Evolutionary conservation across 106 monocot genomes (phyloP).

Genomic region (Dioscorea dumetorum): DNA sequence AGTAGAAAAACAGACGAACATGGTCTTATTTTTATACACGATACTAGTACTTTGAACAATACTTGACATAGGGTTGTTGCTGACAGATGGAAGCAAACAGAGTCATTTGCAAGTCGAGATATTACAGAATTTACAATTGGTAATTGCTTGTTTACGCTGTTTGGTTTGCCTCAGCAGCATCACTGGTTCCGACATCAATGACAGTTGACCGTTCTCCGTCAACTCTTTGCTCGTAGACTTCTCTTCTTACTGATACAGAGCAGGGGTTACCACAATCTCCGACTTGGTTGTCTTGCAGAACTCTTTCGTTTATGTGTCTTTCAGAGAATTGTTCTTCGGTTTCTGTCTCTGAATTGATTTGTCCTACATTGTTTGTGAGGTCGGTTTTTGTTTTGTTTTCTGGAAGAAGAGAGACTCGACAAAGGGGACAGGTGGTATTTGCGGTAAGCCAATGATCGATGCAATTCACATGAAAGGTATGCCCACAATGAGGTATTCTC

Average conservation of each 20-base stretch:
- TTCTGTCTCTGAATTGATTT: not conserved
- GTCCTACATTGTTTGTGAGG: not conserved
- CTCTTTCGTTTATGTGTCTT: not conserved
- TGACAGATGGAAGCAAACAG: no score
- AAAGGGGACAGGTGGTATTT: conserved; percentile 84
- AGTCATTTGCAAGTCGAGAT: no score
- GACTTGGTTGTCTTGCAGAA: not conserved
- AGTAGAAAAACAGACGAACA: no score
- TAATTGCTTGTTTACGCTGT: not conserved
- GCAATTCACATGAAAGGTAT: conserved; percentile 87
- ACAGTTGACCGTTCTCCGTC: conserved; percentile 9
- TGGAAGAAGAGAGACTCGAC: conserved; percentile 72
- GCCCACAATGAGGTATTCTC: conserved; percentile 79
- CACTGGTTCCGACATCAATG: not conserved
- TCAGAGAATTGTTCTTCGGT: not conserved
- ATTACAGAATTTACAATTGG: no score
- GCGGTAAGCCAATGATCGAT: conserved; percentile 77
- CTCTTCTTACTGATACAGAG: not conserved
- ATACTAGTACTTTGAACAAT: no score
- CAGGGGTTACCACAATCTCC: not conserved
- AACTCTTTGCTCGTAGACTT: not conserved
- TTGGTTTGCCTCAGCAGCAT: not conserved
- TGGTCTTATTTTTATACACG: no score
- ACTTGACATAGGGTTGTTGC: no score
- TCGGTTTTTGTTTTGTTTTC: conserved; percentile 18